Evolutionary conservation across 148 eudicot species (phyloP).

Genomic region (Amaranthus palmeri): DNA sequence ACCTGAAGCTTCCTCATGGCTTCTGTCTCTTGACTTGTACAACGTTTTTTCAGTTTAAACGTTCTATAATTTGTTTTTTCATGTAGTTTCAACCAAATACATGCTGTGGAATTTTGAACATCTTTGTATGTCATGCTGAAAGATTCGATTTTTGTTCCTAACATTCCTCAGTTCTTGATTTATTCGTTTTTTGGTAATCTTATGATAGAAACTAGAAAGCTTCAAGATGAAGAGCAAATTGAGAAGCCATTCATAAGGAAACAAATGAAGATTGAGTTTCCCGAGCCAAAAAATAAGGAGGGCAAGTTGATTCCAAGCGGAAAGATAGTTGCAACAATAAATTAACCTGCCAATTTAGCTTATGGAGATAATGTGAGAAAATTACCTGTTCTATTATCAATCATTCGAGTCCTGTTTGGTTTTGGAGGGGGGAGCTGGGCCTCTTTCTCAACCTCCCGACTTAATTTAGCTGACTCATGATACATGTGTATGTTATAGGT

Average conservation of each 20-base stretch:
- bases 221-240: conserved; percentile 80
- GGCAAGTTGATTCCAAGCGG: conserved; percentile 47
- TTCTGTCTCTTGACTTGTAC: neutral
- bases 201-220: conserved; percentile 77
- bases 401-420: neutral
- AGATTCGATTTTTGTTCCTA: neutral
- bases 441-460: neutral
- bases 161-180: neutral
- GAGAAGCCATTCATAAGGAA: conserved; percentile 95
- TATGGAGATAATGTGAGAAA: conserved; percentile 63
- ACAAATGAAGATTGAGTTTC: conserved; percentile 94
- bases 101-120: neutral
- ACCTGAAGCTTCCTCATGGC: neutral
- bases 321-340: conserved; percentile 57
- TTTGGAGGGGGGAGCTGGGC: neutral
- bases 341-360: conserved; percentile 66
- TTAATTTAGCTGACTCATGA: neutral
- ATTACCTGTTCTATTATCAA: neutral
- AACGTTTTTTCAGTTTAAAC: neutral
- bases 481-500: conserved; percentile 47
- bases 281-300: conserved; percentile 79
- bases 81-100: neutral
- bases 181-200: neutral
- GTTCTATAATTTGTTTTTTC: neutral
- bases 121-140: neutral